Evolutionary conservation across 371 early-diverging fungal genomes (phyloP).

Genomic region (Rhizopus sp.): DNA sequence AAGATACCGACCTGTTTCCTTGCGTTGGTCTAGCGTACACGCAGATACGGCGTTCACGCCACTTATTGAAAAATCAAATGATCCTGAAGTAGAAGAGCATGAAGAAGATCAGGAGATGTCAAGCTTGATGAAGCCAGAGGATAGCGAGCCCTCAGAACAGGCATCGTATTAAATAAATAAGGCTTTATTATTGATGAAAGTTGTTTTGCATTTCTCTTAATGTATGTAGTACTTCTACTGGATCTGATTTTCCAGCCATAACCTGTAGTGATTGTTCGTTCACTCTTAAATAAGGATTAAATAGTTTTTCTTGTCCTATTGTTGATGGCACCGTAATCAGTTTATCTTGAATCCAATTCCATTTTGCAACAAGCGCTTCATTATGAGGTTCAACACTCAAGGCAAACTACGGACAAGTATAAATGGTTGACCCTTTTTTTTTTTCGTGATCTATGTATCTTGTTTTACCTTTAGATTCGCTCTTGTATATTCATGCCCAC

Average conservation of each 20-base stretch:
- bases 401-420: slow-evolving; percentile 38
- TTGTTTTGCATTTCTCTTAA: slow-evolving; percentile 81
- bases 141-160: background rate
- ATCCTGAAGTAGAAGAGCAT: background rate
- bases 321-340: slow-evolving; percentile 81
- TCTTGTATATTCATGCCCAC: slow-evolving; percentile 61
- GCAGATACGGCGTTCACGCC: background rate
- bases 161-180: background rate
- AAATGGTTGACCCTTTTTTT: background rate
- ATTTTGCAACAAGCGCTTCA: slow-evolving; percentile 54
- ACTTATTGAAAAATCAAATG: background rate
- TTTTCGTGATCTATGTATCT: background rate
- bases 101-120: slow-evolving; percentile 4
- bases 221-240: slow-evolving; percentile 76
- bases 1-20: slow-evolving; percentile 9
- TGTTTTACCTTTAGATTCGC: slow-evolving; percentile 38
- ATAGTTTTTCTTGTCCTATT: slow-evolving; percentile 81
- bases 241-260: slow-evolving; percentile 63
- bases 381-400: slow-evolving; percentile 51
- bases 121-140: slow-evolving; percentile 1
- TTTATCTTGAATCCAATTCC: slow-evolving; percentile 57
- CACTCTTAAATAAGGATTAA: slow-evolving; percentile 91
- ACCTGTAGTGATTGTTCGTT: slow-evolving; percentile 68
- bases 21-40: slow-evolving; percentile 15
- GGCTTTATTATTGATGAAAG: slow-evolving; percentile 8